Evolutionary conservation across 352 stramenopile species (phyloP), one percentile per base, ranked within the genome.

Genomic region (Pythium brassicae): DNA sequence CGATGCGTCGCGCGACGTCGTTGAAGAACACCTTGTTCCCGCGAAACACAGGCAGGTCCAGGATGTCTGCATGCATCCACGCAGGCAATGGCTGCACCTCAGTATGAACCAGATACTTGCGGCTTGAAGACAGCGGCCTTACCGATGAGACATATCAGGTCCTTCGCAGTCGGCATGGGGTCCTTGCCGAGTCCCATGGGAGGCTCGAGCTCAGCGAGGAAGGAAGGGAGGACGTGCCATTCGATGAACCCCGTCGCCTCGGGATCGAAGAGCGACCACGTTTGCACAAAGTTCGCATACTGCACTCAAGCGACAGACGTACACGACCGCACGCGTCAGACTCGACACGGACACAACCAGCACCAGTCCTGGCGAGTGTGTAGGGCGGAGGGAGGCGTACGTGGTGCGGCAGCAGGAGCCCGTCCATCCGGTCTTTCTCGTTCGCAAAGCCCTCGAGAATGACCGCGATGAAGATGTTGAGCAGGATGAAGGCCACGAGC

Each of bases 381-480:
- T n/a, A n/a, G n/a, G n/a, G n/a, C n/a, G n/a, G n/a, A n/a, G n/a
- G n/a, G n/a, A n/a, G n/a, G n/a, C 71, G 17, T 74, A 88, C 78
- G 52, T 88, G 71, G 48, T 83, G 58, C 3, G 75, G 78, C 20
- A 83, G 65, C 3, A 88, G 50, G 12, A 88, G 56, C 9, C 71
- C 71, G 27, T 79, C 68, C 23, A 88, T 78, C 11, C 83, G 68
- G 50, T 93, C 84, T 58, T 78, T 83, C 46, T 77, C 78, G 34
- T 86, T 86, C 22, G 92, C 76, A 62, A 97, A 97, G 12, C 83
- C 84, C 45, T 97, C 86, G 26, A 97, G 77, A 42, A 97, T 93
- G 39, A 97, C 84, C 19, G 82, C 91, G 49, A 97, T 94, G 68
- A 97, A 95, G 53, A 97, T 86, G 53, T 97, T 97, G 29, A 97